Base-by-base conservation (phyloP, 345 rosid species). In the Eucalyptus leucophloia region DNA sequence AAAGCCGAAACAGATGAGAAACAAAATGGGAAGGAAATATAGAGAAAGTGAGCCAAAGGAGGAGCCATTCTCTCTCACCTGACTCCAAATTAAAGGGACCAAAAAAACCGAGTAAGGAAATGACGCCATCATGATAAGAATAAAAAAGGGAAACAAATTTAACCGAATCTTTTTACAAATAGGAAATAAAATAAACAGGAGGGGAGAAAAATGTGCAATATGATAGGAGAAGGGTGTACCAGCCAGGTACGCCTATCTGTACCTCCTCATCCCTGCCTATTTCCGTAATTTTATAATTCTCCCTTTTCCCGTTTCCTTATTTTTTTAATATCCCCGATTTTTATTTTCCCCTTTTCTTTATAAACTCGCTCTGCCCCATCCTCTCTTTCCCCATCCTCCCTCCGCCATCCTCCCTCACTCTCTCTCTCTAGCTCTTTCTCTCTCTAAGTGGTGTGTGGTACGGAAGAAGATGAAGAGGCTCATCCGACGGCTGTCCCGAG, bases 401-500 rank as follows among this genome's bases (percentile, higher is more conserved):
- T 56, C 15, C 1, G 2, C 11, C 67, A 12, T 3, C 2, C 69
- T 12, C 9, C 2, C 32, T 12, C 32, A 0, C 32, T 12, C 67
- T 58, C 30, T 56, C n/a, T 60, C n/a, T 26, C 65, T 56, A 2
- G 12, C 65, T 49, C 12, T 69, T 3, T 17, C 80, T 32, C 80
- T 69, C 21, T 15, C 42, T 9, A 69, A 69, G 80, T 3, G 58
- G 58, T 21, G 54, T 51, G 54, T 50, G 10, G 58, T 21, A 53
- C 58, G 26, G 26, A 8, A 6, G 28, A 72, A 89, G 62, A 98
- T 98, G 99, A 98, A 98, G 96, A 96, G 94, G 16, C 91, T 98
- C 4, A 96, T 98, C 88, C 97, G 98, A 91, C 98, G 98, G 42
- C 94, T 98, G 89, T 95, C 98, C 5, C 95, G 98, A 30, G 98